phyloP scores from a whole-genome alignment of 441 rosid species.

The Raphanus hybrid region DNA sequence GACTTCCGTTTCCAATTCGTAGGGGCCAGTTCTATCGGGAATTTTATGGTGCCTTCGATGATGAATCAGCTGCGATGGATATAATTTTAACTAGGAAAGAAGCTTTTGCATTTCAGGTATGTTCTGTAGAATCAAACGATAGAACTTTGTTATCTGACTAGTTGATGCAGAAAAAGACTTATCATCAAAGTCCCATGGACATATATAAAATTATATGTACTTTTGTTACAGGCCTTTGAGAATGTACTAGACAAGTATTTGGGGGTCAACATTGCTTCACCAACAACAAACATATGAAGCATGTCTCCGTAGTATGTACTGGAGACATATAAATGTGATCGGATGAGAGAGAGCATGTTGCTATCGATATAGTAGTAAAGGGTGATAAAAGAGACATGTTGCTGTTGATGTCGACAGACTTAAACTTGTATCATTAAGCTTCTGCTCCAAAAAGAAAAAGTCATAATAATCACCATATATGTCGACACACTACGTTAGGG shows the following conservation, averaged over 20 bases:
- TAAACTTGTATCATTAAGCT: neutral
- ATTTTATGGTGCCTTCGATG: conserved; percentile 82
- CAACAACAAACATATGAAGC: conserved; percentile 32
- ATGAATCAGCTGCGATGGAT: conserved; percentile 90
- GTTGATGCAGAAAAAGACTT: conserved; percentile 11
- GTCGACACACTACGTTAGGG: too few relatives aligned
- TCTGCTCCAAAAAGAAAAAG: neutral
- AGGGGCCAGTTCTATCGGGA: conserved; percentile 74
- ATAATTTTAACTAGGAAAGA: conserved; percentile 79
- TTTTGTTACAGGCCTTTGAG: conserved; percentile 69
- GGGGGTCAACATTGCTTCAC: conserved; percentile 51
- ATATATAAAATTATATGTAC: neutral
- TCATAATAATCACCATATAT: neutral
- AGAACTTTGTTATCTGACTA: conserved; percentile 8
- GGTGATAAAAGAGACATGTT: conserved; percentile 8
- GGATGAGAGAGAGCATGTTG: conserved; percentile 18
- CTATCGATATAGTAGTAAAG: neutral
- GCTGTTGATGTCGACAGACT: neutral
- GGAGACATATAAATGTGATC: conserved; percentile 18
- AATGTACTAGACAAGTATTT: conserved; percentile 65
- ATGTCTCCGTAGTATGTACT: neutral
- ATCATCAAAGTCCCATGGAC: neutral
- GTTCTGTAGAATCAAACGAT: conserved; percentile 13
- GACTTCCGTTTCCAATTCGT: conserved; percentile 37
- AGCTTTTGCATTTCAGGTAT: conserved; percentile 73